Evolutionary conservation across 106 monocot genomes (phyloP).

Genomic region (Apostasia ramifera): DNA sequence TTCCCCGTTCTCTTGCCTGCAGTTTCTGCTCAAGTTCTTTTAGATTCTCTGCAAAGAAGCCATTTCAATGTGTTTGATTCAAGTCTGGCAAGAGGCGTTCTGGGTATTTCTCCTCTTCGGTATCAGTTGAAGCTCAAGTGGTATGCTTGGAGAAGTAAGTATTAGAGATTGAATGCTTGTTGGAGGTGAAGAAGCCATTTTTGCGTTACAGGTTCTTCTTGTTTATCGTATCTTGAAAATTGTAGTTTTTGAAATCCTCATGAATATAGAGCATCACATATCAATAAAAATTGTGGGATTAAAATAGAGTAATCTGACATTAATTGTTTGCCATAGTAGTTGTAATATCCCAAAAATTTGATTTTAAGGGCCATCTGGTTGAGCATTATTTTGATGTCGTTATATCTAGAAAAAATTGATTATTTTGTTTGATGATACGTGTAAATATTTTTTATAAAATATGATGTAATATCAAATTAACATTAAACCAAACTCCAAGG

Average conservation of each 20-base stretch:
- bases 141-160: conserved; percentile 67
- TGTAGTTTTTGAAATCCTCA: neutral
- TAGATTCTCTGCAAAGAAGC: conserved; percentile 44
- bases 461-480: no score
- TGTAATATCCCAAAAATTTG: no score
- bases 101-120: conserved; percentile 74
- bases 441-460: no score
- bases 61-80: conserved; percentile 95
- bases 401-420: no score
- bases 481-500: no score
- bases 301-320: no score
- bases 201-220: neutral
- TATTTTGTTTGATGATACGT: no score
- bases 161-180: conserved; percentile 21
- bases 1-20: conserved; percentile 67
- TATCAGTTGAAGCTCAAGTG: conserved; percentile 91
- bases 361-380: no score
- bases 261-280: no score
- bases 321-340: no score
- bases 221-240: neutral
- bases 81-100: conserved; percentile 51
- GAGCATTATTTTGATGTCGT: no score
- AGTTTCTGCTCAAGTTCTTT: conserved; percentile 63
- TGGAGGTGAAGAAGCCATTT: neutral
- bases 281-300: no score